A percentile compares a stretch with the other conserved stretches of the same genome.
phyloP scores from a whole-genome alignment of 192 early-diverging fungal genomes.

The Coemansia umbellata region DNA sequence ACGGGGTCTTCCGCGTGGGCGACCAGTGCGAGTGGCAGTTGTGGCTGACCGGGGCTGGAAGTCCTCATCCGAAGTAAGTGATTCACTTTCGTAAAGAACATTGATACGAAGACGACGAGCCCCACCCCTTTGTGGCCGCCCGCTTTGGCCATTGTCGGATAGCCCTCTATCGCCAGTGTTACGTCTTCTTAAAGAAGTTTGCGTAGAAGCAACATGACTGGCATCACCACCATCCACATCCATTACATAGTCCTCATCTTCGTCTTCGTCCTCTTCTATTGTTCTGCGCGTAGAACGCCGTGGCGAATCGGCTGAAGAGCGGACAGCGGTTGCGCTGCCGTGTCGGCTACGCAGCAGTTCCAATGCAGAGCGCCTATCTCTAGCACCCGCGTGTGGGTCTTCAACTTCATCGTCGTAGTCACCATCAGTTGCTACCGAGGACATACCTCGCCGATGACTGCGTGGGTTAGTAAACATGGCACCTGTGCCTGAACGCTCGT shows the following conservation, averaged over 20 bases:
- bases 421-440: background rate
- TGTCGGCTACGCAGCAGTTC: conserved; percentile 40
- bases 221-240: background rate
- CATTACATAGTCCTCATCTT: conserved; percentile 44
- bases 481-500: background rate
- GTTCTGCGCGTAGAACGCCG: conserved; percentile 4
- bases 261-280: conserved; percentile 12
- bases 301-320: conserved; percentile 3
- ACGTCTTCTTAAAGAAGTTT: background rate
- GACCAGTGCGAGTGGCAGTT: background rate
- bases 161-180: background rate
- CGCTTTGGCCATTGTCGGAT: background rate
- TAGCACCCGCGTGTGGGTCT: background rate
- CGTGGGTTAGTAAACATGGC: background rate
- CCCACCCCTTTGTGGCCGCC: background rate
- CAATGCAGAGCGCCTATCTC: conserved; percentile 23
- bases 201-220: too few species aligned
- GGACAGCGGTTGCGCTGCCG: conserved; percentile 6
- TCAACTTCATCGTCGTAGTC: background rate
- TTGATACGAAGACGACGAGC: conserved; percentile 1
- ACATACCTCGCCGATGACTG: background rate
- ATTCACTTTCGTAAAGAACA: conserved; percentile 1
- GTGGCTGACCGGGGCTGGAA: conserved; percentile 19
- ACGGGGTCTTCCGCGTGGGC: background rate
- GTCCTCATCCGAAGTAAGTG: conserved; percentile 29